Percentiles rank a stretch among this genome's conserved stretches.
These are phyloP conservation scores for Serendipita sp. DNA, from an alignment of 768 basidiomycete species.

Conservation along the genomic window DNA sequence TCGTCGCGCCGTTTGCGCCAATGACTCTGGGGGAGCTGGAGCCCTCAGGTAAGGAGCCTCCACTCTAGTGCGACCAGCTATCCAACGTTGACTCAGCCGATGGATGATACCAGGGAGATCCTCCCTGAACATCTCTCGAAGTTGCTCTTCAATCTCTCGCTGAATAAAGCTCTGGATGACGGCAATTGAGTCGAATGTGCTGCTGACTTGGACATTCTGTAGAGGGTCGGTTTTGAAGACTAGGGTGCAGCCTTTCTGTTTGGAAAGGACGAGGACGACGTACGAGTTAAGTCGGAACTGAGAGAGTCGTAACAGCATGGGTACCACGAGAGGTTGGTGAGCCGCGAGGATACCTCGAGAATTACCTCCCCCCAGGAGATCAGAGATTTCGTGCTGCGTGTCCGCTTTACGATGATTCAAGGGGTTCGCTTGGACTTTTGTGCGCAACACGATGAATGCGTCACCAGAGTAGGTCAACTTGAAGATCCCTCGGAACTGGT, in stretches of 20 bases:
- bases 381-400: conserved; percentile 36
- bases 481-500: conserved; percentile 95
- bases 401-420: background rate
- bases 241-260: conserved; percentile 93
- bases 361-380: conserved; percentile 43
- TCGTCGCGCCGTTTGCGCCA: background rate
- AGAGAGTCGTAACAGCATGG: conserved; percentile 95
- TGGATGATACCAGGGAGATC: conserved; percentile 96
- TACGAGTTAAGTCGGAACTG: conserved; percentile 87
- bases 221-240: conserved; percentile 99
- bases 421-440: conserved; percentile 70
- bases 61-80: conserved; percentile 51
- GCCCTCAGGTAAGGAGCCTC: conserved; percentile 64
- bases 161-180: conserved; percentile 98
- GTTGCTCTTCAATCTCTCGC: conserved; percentile 88
- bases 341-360: conserved; percentile 84
- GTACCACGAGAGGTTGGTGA: conserved; percentile 86
- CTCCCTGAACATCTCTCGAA: conserved; percentile 96
- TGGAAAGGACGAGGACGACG: conserved; percentile 92
- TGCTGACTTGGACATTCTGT: conserved; percentile 93
- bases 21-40: background rate
- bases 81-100: conserved; percentile 87
- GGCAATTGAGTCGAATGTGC: conserved; percentile 93
- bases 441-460: conserved; percentile 69
- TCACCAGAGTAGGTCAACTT: conserved; percentile 88